Evolutionary conservation across 2,329 filamentous ascomycete genomes (phyloP).

Genomic region (Fusarium transvaalense): DNA sequence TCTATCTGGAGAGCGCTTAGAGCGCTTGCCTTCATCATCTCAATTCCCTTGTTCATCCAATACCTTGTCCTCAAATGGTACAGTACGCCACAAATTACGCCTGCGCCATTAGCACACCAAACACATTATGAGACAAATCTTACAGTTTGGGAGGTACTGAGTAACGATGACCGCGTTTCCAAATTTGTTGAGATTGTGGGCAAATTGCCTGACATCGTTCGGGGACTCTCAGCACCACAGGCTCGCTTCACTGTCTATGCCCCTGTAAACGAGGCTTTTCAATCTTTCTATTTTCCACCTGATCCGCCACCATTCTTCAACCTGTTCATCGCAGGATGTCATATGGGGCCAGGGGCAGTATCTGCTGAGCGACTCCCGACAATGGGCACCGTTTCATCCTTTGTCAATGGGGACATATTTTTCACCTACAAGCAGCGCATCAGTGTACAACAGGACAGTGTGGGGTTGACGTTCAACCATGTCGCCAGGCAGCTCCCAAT

Average conservation of each 20-base stretch:
- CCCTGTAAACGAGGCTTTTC: slow-evolving; percentile 12
- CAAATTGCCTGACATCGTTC: slow-evolving; percentile 7
- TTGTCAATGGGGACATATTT: slow-evolving; percentile 15
- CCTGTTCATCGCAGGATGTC: slow-evolving; percentile 5
- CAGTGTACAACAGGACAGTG: neutral
- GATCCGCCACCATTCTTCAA: slow-evolving; percentile 11
- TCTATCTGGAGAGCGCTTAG: slow-evolving; percentile 3
- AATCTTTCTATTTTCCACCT: slow-evolving; percentile 12
- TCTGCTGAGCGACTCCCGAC: neutral
- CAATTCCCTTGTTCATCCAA: slow-evolving; percentile 1
- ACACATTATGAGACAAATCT: neutral
- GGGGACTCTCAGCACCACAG: slow-evolving; percentile 3
- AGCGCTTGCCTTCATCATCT: slow-evolving; percentile 4
- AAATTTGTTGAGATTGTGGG: slow-evolving; percentile 3
- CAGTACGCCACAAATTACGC: neutral
- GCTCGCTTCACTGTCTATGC: slow-evolving; percentile 12
- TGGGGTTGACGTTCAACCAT: neutral
- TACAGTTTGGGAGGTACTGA: slow-evolving; percentile 8
- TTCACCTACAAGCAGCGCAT: slow-evolving; percentile 18
- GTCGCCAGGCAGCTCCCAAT: neutral
- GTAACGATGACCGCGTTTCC: slow-evolving; percentile 10
- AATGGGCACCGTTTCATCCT: slow-evolving; percentile 4
- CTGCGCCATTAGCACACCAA: neutral
- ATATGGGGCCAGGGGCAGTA: slow-evolving; percentile 2
- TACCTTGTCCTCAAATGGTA: slow-evolving; percentile 2